Percentiles rank a stretch among this genome's conserved stretches.
Evolutionary conservation across 1,139 yeast species (phyloP).

Genomic region (Blastobotrys indianensis): DNA sequence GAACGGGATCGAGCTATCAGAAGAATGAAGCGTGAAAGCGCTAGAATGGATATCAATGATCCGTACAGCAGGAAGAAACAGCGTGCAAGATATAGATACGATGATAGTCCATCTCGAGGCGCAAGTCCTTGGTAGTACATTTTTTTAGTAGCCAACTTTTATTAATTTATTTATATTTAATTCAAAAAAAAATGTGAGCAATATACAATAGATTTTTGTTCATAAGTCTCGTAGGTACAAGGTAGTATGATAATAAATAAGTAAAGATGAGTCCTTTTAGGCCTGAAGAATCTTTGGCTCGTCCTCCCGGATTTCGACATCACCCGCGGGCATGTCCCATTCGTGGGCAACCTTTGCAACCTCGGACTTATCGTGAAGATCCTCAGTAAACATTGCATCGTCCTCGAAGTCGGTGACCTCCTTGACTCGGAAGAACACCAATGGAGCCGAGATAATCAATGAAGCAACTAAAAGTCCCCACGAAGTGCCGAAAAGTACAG

Average conservation of each 20-base stretch:
- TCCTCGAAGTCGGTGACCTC: constrained; percentile 38
- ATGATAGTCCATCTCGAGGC: constrained; percentile 7
- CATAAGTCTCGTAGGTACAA: too few relatives aligned
- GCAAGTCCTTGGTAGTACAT: constrained; percentile 1
- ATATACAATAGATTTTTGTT: too few relatives aligned
- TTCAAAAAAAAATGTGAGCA: background rate
- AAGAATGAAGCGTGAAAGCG: constrained; percentile 85
- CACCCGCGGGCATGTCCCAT: constrained; percentile 11
- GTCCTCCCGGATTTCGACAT: constrained; percentile 11
- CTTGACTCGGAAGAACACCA: constrained; percentile 40
- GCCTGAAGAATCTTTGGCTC: constrained; percentile 2
- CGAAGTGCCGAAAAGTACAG: constrained; percentile 45
- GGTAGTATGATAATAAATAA: too few relatives aligned
- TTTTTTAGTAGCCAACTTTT: too few relatives aligned
- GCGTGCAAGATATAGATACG: constrained; percentile 6
- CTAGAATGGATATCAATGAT: constrained; percentile 31
- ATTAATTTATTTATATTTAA: background rate
- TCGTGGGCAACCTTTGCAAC: constrained; percentile 9
- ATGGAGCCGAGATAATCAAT: constrained; percentile 39
- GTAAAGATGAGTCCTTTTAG: too few relatives aligned
- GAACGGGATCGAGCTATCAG: constrained; percentile 91
- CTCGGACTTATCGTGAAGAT: constrained; percentile 21
- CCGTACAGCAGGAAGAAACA: constrained; percentile 2
- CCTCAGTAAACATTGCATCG: constrained; percentile 20
- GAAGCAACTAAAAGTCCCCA: constrained; percentile 55